Evolutionary conservation across 805 yeast genomes (phyloP).

Genomic region (Kurtzmaniella cleridarum): DNA sequence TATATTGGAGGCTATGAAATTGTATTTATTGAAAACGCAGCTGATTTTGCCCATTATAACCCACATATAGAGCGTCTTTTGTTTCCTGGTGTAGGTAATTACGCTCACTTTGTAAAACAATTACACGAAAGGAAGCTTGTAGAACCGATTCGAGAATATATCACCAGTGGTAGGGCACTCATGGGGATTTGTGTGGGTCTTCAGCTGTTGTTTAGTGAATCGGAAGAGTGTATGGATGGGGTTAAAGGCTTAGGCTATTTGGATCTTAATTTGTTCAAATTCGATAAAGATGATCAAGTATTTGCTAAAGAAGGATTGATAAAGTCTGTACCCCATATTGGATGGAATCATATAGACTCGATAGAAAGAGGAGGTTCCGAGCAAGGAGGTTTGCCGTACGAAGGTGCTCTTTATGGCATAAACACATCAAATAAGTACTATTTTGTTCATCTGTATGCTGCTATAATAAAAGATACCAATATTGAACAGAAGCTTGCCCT

Average conservation of each 20-base stretch:
- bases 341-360: conserved; percentile 69
- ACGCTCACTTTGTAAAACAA: conserved; percentile 84
- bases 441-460: conserved; percentile 94
- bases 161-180: conserved; percentile 72
- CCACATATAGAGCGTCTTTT: conserved; percentile 52
- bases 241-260: conserved; percentile 48
- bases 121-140: conserved; percentile 57
- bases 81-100: conserved; percentile 97
- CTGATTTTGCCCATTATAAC: conserved; percentile 43
- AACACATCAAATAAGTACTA: conserved; percentile 71
- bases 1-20: conserved; percentile 64
- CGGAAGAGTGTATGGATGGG: conserved; percentile 66
- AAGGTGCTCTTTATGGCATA: conserved; percentile 48
- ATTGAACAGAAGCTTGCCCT: conserved; percentile 22
- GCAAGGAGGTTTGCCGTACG: too few species aligned
- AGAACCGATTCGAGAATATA: conserved; percentile 60
- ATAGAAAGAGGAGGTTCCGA: conserved; percentile 18
- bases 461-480: conserved; percentile 41
- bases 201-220: conserved; percentile 72
- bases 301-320: conserved; percentile 23
- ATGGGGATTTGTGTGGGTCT: conserved; percentile 99
- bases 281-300: conserved; percentile 37
- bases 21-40: conserved; percentile 51
- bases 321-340: conserved; percentile 94
- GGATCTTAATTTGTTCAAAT: conserved; percentile 46